These are phyloP conservation scores for Phialemoniopsis sp. DNA, from an alignment of 2,329 filamentous ascomycete species.

Conservation along the genomic window DNA sequence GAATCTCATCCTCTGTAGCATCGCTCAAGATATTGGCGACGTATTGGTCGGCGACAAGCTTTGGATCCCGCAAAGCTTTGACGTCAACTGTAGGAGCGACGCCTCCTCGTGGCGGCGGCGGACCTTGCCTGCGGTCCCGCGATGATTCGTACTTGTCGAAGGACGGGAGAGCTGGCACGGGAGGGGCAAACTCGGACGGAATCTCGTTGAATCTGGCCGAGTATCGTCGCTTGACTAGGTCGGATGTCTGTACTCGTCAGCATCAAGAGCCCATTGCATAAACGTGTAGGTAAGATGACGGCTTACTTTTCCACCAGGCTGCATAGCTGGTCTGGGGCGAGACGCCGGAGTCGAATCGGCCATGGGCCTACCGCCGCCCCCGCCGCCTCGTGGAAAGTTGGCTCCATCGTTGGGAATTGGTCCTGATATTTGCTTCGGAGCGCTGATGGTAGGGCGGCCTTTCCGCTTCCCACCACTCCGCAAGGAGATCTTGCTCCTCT, in stretches of 20 bases:
- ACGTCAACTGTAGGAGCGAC: conserved; percentile 66
- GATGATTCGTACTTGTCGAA: conserved; percentile 51
- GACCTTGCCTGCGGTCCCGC: conserved; percentile 36
- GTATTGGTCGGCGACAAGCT: conserved; percentile 75
- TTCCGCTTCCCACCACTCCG: conserved; percentile 58
- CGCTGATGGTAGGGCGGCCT: conserved; percentile 56
- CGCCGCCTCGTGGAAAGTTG: conserved; percentile 25
- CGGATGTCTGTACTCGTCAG: conserved; percentile 50
- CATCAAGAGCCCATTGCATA: conserved; percentile 6
- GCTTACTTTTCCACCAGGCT: conserved; percentile 52
- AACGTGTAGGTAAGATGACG: background rate
- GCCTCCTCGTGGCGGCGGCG: conserved; percentile 49
- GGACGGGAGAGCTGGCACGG: conserved; percentile 65
- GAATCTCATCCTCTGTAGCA: conserved; percentile 83
- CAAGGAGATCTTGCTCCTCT: conserved; percentile 58
- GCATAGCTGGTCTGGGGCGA: conserved; percentile 43
- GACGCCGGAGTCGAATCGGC: conserved; percentile 20
- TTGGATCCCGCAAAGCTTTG: conserved; percentile 74
- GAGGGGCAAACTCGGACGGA: conserved; percentile 67
- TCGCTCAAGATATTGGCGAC: conserved; percentile 72
- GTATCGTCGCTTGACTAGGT: conserved; percentile 91
- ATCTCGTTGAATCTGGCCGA: conserved; percentile 85
- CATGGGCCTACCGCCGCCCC: conserved; percentile 21
- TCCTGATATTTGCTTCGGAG: conserved; percentile 58
- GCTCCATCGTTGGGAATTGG: conserved; percentile 51